phyloP scores from a whole-genome alignment of 1,139 yeast species.

The Debaryomyces coudertii region DNA sequence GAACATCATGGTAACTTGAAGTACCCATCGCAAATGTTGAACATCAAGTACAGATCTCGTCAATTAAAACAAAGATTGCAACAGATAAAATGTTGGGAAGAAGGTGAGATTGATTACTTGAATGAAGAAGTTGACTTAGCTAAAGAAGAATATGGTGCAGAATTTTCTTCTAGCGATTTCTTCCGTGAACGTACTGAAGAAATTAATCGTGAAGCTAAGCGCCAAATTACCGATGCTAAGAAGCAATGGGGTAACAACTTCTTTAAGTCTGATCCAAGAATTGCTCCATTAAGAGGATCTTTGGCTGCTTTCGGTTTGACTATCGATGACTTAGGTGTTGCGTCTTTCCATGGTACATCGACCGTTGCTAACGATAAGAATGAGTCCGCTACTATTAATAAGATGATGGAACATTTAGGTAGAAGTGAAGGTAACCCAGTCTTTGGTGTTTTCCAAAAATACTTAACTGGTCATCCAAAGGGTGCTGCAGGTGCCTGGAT shows the following conservation, averaged over 20 bases:
- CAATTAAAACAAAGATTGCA: conserved; percentile 79
- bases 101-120: conserved; percentile 66
- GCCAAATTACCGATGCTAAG: conserved; percentile 88
- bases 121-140: conserved; percentile 56
- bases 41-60: conserved; percentile 91
- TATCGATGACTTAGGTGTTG: conserved; percentile 92
- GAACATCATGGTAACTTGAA: conserved; percentile 86
- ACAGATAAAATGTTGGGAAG: conserved; percentile 86
- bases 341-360: conserved; percentile 99
- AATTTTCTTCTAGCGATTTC: conserved; percentile 56
- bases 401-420: conserved; percentile 93
- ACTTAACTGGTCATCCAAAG: conserved; percentile 99
- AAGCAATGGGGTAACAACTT: conserved; percentile 95
- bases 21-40: conserved; percentile 79
- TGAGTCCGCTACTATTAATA: conserved; percentile 87
- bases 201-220: conserved; percentile 79
- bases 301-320: conserved; percentile 91
- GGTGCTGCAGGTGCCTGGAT: conserved; percentile 99
- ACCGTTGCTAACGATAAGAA: conserved; percentile 98
- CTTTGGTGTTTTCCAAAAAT: conserved; percentile 97
- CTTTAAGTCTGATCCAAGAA: conserved; percentile 87
- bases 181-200: conserved; percentile 85
- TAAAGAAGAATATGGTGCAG: conserved; percentile 66
- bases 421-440: conserved; percentile 98
- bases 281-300: conserved; percentile 96